phyloP scores from a whole-genome alignment of 139 green algal genomes.

The Chlorella sp. region DNA sequence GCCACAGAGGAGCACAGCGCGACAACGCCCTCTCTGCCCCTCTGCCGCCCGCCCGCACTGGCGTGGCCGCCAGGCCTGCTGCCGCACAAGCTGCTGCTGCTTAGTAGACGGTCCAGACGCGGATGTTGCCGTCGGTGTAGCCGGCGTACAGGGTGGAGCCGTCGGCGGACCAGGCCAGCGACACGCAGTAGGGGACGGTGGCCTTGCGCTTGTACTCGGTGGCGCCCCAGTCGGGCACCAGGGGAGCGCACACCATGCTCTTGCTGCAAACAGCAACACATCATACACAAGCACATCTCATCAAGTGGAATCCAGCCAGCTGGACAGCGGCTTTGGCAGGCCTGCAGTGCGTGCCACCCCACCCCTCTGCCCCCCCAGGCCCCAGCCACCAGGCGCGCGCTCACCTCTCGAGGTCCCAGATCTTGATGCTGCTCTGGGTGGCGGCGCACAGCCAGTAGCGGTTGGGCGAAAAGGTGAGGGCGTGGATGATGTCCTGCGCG shows the following conservation, averaged over 20 bases:
- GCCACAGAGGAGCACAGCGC: too few species aligned
- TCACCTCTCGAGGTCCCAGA: conserved; percentile 93
- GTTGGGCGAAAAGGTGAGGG: conserved; percentile 97
- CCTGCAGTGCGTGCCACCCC: too few species aligned
- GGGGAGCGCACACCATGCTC: conserved; percentile 58
- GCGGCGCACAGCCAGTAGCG: conserved; percentile 99
- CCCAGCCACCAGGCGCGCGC: too few species aligned
- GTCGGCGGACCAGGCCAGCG: conserved; percentile 94
- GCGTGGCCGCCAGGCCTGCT: too few species aligned
- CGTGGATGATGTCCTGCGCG: conserved; percentile 96
- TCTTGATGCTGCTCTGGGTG: conserved; percentile 87
- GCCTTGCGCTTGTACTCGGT: conserved; percentile 61
- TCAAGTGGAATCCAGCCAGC: too few species aligned
- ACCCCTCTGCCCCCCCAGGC: too few species aligned
- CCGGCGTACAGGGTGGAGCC: conserved; percentile 89
- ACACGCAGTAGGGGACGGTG: conserved; percentile 87
- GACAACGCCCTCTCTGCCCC: too few species aligned
- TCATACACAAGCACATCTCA: neutral
- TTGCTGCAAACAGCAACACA: conserved; percentile 66
- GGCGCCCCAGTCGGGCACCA: neutral
- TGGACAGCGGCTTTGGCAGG: too few species aligned
- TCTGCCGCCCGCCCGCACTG: too few species aligned
- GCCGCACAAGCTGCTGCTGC: neutral
- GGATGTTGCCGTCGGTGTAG: conserved; percentile 64
- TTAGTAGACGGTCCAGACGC: conserved; percentile 41